Evolutionary conservation across 345 rosid genomes (phyloP).

Genomic region (Ricinus communis): DNA sequence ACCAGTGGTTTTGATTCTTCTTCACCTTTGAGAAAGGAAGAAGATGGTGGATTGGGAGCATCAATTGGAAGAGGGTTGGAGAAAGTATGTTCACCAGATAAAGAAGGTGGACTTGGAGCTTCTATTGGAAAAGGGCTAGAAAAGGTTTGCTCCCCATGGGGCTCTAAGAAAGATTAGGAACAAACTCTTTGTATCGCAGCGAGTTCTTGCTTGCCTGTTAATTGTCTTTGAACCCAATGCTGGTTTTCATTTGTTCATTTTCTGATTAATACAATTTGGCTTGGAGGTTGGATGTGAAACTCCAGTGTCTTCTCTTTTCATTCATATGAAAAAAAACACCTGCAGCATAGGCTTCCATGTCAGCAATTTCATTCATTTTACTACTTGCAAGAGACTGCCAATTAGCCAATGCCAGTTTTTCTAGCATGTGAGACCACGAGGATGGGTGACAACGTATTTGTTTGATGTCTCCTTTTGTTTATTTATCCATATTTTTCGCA

Average conservation of each 20-base stretch:
- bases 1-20: slow-evolving; percentile 9
- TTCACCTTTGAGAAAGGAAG: slow-evolving; percentile 24
- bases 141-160: slow-evolving; percentile 47
- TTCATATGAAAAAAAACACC: no score
- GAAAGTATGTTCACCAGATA: slow-evolving; percentile 38
- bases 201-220: slow-evolving; percentile 1
- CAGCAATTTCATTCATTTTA: no score
- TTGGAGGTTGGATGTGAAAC: not conserved
- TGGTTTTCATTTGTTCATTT: not conserved
- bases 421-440: no score
- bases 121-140: slow-evolving; percentile 43
- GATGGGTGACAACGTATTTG: no score
- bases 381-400: no score
- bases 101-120: slow-evolving; percentile 43
- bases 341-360: no score
- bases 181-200: not conserved
- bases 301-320: no score
- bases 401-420: no score
- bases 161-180: slow-evolving; percentile 30
- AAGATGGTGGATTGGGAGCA: slow-evolving; percentile 42
- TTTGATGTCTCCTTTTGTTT: no score
- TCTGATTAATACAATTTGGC: not conserved
- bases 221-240: not conserved
- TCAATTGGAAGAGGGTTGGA: slow-evolving; percentile 47
- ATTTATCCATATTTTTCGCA: no score